Evolutionary conservation across 345 rosid species (phyloP).

Genomic region (Geranium rotundifolium): DNA sequence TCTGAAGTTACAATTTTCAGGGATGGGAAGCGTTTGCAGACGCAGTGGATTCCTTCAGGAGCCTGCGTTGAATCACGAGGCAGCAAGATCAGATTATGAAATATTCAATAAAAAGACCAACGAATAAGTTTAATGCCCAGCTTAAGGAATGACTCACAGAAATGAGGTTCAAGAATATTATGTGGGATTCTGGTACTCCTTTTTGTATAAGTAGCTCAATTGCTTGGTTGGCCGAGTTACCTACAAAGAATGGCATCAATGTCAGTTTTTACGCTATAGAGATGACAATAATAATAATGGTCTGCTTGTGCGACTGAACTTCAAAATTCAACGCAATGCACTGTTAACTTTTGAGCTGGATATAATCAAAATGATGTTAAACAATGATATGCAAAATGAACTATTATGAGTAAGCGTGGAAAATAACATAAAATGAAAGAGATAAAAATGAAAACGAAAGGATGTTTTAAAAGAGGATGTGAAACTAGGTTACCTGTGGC

Average conservation of each 20-base stretch:
- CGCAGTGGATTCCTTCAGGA: conserved; percentile 93
- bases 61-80: conserved; percentile 29
- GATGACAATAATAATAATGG: too few species aligned
- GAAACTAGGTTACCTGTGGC: conserved; percentile 54
- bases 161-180: conserved; percentile 85
- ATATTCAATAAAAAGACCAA: background rate
- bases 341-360: too few species aligned
- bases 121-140: too few species aligned
- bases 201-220: conserved; percentile 73
- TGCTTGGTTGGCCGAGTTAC: conserved; percentile 95
- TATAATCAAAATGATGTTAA: too few species aligned
- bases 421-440: background rate
- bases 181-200: conserved; percentile 96
- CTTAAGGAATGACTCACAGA: conserved; percentile 43
- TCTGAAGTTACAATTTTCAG: conserved; percentile 94
- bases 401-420: conserved; percentile 2
- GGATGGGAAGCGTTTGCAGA: conserved; percentile 66
- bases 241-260: conserved; percentile 16
- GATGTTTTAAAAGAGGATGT: too few species aligned
- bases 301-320: too few species aligned
- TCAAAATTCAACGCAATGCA: too few species aligned
- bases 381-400: too few species aligned
- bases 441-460: too few species aligned
- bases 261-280: too few species aligned
- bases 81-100: background rate